Base-by-base conservation (phyloP, 1,284 basidiomycete species). In the Dichomitus squalens region DNA sequence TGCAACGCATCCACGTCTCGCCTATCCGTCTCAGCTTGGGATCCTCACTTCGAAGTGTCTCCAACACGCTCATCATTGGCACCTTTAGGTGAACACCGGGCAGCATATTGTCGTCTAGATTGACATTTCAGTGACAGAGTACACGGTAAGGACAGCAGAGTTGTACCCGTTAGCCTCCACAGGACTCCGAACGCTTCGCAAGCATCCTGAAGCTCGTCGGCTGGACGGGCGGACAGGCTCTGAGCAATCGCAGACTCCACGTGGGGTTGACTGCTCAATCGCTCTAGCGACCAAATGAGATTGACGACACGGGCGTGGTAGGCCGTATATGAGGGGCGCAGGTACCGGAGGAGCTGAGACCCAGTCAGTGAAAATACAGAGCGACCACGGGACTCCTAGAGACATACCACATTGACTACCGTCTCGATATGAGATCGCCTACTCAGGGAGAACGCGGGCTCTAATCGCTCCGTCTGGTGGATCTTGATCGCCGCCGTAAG, bases 1-100 rank as follows among this genome's bases (percentile, higher is more conserved):
- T 95, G 68, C 92, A 94, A 29, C 95, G 84, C 90, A 98, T 94
- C 95, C 95, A 98, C 0, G 94, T 95, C 72, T 97, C 95, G 6
- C 91, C 92, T 35, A 91, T 79, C 7, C 93, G 82, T 29, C 89
- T 86, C 16, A 90, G 72, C 55, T 77, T 77, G 1, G 93, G 88
- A 66, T 94, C 87, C 18, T 88, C 85, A 51, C 80, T 87, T 66
- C 87, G 88, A 36, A 98, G 74, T 0, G 87, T 86, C 68, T 97
- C 95, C 39, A 99, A 75, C 12, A 97, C 85, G 48, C 90, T 84
- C 78, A 95, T 88, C 82, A 98, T 83, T 0, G 96, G 96, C 0
- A 90, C 79, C 64, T 89, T 89, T 67, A 96, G 86, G 29, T 82
- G 80, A 67, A 92, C 89, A 0, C 94, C 94, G 34, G 93, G 94